Conservation (phyloP, 179 eudicot genomes). For the Nepenthes alata region DNA sequence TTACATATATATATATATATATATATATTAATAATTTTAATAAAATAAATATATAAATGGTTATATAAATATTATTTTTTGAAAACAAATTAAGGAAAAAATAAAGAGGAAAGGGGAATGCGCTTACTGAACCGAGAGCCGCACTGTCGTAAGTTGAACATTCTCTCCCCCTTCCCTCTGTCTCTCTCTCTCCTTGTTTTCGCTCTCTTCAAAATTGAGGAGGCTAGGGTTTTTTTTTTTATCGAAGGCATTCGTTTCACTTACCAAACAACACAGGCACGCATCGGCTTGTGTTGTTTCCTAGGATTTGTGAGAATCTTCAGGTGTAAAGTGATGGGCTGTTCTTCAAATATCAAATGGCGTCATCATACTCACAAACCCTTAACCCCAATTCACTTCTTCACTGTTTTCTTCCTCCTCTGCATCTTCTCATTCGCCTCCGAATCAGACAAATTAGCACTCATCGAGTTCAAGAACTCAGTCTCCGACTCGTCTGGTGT, state of each 20-base stretch:
- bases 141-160: neutral
- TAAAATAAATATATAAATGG: too few relatives aligned
- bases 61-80: too few relatives aligned
- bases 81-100: too few relatives aligned
- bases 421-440: slow-evolving; percentile 10
- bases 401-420: slow-evolving; percentile 16
- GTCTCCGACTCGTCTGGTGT: slow-evolving; percentile 35
- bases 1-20: too few relatives aligned
- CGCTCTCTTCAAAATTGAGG: slow-evolving; percentile 2
- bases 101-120: too few relatives aligned
- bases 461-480: slow-evolving; percentile 36
- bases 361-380: slow-evolving; percentile 9
- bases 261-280: neutral
- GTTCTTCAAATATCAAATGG: slow-evolving; percentile 6
- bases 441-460: slow-evolving; percentile 39
- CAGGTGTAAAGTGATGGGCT: slow-evolving; percentile 30
- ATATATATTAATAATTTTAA: too few relatives aligned
- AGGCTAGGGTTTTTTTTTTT: slow-evolving; percentile 33
- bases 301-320: slow-evolving; percentile 19
- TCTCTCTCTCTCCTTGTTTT: slow-evolving; percentile 9
- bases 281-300: slow-evolving; percentile 1
- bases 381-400: neutral
- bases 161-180: too few relatives aligned
- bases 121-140: too few relatives aligned
- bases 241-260: neutral